Base-by-base conservation (phyloP, 345 rosid genomes). In the Eucalyptus cladocalyx region DNA sequence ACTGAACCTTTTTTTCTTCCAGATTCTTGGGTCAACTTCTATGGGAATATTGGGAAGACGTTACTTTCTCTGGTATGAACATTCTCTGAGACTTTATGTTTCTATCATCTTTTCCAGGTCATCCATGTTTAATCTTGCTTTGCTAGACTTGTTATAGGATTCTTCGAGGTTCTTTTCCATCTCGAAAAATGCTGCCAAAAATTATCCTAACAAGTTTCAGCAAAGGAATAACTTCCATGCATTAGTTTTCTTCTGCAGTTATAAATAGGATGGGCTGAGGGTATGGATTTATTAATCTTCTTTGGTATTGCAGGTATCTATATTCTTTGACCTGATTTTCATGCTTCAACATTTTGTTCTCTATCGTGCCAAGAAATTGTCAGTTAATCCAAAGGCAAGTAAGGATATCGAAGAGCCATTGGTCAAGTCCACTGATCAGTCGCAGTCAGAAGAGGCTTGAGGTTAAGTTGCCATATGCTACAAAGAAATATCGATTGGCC, bases 21-120 rank as follows among this genome's bases (percentile, higher is more conserved):
- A 97, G 99, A 95, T 97, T 96, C 99, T 49, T 97, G 97, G 99
- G 97, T 95, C 90, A 97, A 97, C 95, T 97, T 97, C 91, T 95
- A 96, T 88, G 99, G 99, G 85, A 97, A 97, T 91, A 91, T 97
- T 45, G 99, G 99, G 93, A 97, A 97, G 94, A 95, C 95, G 21
- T 90, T 96, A 91, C 93, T 97, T 8, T 97, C 99, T 88, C 89
- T 97, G 93, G 98, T 97, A 95, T 80, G 95, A 72, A 87, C 56
- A 30, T 28, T 13, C 58, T 69, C n/a, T 40, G 47, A 21, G 47
- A 43, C 47, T 51, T 26, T 87, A 7, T 30, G 42, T 81, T 12
- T 40, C 28, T 51, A 14, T 37, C 16, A 37, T 43, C 34, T 69
- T 49, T 51, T 76, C 89, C 42, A 48, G 19, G 37, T 30, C 32